Base-by-base conservation (phyloP, 495 filamentous ascomycete species). In the Evernia prunastri region DNA sequence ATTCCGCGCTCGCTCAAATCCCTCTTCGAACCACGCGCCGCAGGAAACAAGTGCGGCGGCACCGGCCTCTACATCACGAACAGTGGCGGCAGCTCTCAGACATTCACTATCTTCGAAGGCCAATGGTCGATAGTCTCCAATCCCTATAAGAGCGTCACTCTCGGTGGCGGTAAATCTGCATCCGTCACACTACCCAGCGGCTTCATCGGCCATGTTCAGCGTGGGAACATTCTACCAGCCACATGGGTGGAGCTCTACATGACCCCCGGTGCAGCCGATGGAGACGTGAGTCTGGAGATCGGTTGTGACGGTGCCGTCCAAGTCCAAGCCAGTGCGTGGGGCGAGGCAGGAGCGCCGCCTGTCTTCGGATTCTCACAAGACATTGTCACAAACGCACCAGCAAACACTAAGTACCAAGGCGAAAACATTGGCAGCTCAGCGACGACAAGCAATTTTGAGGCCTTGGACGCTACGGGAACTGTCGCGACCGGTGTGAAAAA, bases 61-160 rank as follows among this genome's bases (percentile, higher is more conserved):
- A 49, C 45, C 20, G 45, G 45, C 23, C n/a, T 49, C 45, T 49
- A 49, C 45, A 49, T 49, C n/a, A 49, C 45, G 8, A 49, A 49
- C 45, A 12, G 23, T 3, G 45, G 45, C 23, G 4, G n/a, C 23
- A 23, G 23, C n/a, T 1, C 45, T 12, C 45, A 49, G n/a, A 49
- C n/a, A 10, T 49, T 25, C 23, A 49, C 45, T 9, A 23, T 49
- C 45, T 49, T 49, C n/a, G 5, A 12, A 4, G 45, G 40, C 4
- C 3, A 23, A 45, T 49, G 1, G n/a, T 2, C 40, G 4, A 49
- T 49, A 49, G 11, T 1, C 45, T 49, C 45, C 45, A 13, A 49
- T 10, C 45, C 45, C 7, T 49, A 25, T 23, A 49, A 25, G 9
- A 49, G 45, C 45, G 23, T 49, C 45, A 49, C 45, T 7, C 4